These are phyloP conservation scores for Breviolum minutum DNA, from an alignment of 73 alveolate genomes.

Conservation along the genomic window DNA sequence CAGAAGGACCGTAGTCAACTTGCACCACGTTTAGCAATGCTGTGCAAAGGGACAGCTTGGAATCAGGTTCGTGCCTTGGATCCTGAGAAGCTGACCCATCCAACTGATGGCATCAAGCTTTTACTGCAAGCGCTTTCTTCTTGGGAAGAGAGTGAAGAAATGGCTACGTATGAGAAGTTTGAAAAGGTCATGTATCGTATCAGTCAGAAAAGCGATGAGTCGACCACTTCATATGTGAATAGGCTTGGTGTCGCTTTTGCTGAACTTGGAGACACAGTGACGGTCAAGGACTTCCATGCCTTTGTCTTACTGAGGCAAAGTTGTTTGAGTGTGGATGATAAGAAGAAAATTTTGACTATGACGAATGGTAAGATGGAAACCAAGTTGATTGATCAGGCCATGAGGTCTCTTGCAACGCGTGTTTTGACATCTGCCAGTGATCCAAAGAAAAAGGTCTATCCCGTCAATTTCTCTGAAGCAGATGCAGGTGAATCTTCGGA, in stretches of 20 bases:
- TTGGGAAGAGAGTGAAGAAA: slow-evolving; percentile 17
- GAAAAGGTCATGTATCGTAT: neutral
- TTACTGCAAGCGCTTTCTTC: neutral
- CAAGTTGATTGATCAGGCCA: neutral
- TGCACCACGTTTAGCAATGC: slow-evolving; percentile 11
- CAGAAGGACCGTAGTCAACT: neutral
- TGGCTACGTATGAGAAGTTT: neutral
- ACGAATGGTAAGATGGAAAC: neutral
- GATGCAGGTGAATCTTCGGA: neutral
- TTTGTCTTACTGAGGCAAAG: slow-evolving; percentile 27
- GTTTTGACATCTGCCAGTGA: neutral
- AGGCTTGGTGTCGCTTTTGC: neutral
- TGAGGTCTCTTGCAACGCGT: neutral
- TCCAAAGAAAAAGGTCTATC: neutral
- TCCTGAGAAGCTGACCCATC: neutral
- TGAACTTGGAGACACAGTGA: neutral
- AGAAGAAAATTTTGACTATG: slow-evolving; percentile 15
- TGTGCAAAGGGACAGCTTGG: slow-evolving; percentile 4
- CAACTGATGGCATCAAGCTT: neutral
- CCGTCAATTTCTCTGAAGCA: neutral
- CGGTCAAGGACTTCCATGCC: neutral
- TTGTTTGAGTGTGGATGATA: neutral
- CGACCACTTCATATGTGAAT: neutral
- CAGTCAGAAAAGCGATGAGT: neutral
- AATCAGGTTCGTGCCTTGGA: neutral